Conservation (phyloP, 1,284 basidiomycete genomes). For the Papiliotrema terrestris region DNA sequence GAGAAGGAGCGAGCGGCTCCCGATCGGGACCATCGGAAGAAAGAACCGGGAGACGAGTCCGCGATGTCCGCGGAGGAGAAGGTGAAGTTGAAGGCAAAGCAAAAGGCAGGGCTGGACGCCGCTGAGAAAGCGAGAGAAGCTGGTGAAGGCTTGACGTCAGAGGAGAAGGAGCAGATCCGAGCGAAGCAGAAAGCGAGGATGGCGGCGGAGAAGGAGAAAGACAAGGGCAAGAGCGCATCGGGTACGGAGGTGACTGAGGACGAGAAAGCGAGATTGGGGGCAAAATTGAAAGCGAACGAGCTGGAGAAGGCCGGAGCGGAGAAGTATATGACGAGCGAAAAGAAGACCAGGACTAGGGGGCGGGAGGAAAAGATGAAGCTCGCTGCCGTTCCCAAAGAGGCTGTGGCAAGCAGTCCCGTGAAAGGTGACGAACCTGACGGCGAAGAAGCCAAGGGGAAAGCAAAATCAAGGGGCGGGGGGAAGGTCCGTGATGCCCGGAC, state of each 20-base stretch:
- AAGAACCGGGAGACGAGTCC: neutral
- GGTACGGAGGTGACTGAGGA: neutral
- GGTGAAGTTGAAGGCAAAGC: conserved; percentile 4
- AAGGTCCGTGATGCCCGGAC: no score
- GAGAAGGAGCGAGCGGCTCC: neutral
- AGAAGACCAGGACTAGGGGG: no score
- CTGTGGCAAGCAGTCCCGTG: no score
- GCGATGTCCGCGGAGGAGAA: conserved; percentile 2
- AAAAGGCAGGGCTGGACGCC: neutral
- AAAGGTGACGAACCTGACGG: no score
- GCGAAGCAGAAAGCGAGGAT: neutral
- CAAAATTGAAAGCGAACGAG: neutral
- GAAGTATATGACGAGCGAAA: neutral
- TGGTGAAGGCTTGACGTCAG: neutral
- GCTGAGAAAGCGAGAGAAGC: neutral
- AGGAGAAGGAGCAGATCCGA: conserved; percentile 4
- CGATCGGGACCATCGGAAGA: neutral
- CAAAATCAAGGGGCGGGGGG: no score
- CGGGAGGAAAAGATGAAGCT: no score
- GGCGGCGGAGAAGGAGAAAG: neutral
- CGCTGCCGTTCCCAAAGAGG: no score
- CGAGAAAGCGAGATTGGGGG: neutral
- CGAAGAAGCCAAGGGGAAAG: no score
- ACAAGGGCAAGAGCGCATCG: no score
- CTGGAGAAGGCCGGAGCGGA: neutral